Conservation (phyloP, 106 monocot species). For the Dioscorea alata region DNA sequence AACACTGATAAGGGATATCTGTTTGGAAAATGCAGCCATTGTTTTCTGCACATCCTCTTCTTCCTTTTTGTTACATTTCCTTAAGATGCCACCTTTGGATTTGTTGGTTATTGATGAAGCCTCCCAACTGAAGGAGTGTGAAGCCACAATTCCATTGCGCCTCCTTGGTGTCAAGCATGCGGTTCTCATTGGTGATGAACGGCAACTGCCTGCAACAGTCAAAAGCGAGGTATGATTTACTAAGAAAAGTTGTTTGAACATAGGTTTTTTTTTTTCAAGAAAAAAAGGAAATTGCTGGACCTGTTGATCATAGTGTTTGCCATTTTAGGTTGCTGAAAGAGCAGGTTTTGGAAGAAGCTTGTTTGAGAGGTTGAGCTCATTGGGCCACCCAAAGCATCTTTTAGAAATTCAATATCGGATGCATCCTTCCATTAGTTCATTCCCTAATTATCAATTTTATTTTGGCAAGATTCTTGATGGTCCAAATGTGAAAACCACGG, state of each 20-base stretch:
- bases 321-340: slow-evolving; percentile 24
- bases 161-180: not conserved
- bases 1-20: not conserved
- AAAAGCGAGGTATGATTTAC: not conserved
- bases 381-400: slow-evolving; percentile 18
- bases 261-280: no score
- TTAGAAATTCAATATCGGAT: slow-evolving; percentile 8
- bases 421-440: slow-evolving; percentile 9
- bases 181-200: not conserved
- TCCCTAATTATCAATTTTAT: slow-evolving; percentile 54
- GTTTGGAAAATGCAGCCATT: not conserved
- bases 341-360: slow-evolving; percentile 28
- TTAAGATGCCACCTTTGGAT: not conserved
- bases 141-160: not conserved
- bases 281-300: no score
- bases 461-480: slow-evolving; percentile 28
- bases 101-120: not conserved
- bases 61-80: not conserved
- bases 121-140: not conserved
- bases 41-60: not conserved
- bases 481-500: slow-evolving; percentile 26
- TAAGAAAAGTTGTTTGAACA: no score
- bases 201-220: not conserved
- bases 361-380: slow-evolving; percentile 13
- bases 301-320: no score